A percentile compares a stretch with the other conserved stretches of the same genome.
Evolutionary conservation across 2,329 filamentous ascomycete genomes (phyloP).

Genomic region (Stagonosporopsis cucurbitacearum): DNA sequence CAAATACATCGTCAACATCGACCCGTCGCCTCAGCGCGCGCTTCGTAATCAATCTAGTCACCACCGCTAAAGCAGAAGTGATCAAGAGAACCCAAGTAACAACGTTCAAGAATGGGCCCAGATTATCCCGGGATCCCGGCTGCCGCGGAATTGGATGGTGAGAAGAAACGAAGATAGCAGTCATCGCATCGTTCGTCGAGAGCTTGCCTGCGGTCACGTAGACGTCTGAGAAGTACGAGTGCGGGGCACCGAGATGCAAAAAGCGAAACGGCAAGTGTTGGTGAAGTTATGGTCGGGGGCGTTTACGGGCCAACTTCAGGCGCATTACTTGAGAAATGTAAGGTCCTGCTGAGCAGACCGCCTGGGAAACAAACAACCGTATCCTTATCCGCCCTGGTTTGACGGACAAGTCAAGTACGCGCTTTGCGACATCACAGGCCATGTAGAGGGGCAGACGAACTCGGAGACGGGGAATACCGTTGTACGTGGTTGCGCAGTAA

Average conservation of each 20-base stretch:
- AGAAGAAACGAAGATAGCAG: slow-evolving; percentile 29
- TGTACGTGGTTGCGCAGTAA: slow-evolving; percentile 30
- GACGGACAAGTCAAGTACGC: slow-evolving; percentile 18
- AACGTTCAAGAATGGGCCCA: slow-evolving; percentile 46
- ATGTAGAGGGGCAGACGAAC: slow-evolving; percentile 21
- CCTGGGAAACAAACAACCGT: slow-evolving; percentile 23
- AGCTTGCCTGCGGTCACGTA: slow-evolving; percentile 16
- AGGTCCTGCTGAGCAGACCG: slow-evolving; percentile 19
- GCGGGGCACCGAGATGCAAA: slow-evolving; percentile 6
- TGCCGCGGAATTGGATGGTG: slow-evolving; percentile 36
- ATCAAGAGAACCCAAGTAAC: slow-evolving; percentile 46
- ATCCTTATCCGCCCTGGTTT: slow-evolving; percentile 27
- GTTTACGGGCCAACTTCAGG: slow-evolving; percentile 15
- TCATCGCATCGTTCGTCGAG: slow-evolving; percentile 37
- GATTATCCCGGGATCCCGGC: slow-evolving; percentile 35
- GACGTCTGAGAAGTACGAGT: slow-evolving; percentile 1
- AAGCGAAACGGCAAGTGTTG: slow-evolving; percentile 16
- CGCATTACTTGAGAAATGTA: slow-evolving; percentile 30
- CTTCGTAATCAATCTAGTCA: slow-evolving; percentile 45
- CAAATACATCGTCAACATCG: slow-evolving; percentile 46
- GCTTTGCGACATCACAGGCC: slow-evolving; percentile 21
- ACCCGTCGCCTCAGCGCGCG: slow-evolving; percentile 39
- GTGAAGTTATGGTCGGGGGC: slow-evolving; percentile 17
- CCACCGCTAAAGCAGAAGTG: slow-evolving; percentile 42
- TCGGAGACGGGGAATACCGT: slow-evolving; percentile 17